A percentile compares a stretch with the other conserved stretches of the same genome.
Evolutionary conservation across 345 rosid species (phyloP).

Genomic region (Rhodomyrtus tomentosa): DNA sequence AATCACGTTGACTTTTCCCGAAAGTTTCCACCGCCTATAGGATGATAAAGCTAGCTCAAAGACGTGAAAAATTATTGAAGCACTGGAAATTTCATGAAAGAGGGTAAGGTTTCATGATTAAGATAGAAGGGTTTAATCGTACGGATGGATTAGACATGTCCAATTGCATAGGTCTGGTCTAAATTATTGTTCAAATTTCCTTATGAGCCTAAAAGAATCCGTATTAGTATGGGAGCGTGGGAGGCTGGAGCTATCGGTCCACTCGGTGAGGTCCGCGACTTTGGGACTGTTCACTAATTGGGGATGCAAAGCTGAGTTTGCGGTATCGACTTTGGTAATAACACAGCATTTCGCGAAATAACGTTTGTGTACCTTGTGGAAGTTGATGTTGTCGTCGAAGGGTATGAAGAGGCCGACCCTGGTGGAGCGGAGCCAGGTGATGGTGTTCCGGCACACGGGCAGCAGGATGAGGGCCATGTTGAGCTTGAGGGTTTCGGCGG

Average conservation of each 20-base stretch:
- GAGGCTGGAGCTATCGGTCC: neutral
- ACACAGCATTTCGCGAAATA: neutral
- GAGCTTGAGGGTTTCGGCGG: constrained; percentile 87
- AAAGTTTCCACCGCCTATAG: neutral
- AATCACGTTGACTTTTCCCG: neutral
- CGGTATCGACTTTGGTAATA: neutral
- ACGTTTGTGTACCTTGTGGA: constrained; percentile 64
- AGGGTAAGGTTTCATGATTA: neutral
- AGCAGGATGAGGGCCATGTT: constrained; percentile 96
- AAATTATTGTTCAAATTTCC: neutral
- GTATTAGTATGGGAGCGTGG: neutral
- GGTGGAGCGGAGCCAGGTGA: constrained; percentile 92
- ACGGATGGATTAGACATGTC: neutral
- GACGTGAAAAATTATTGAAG: neutral
- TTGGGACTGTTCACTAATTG: neutral
- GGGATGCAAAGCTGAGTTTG: neutral
- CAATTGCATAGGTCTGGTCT: neutral
- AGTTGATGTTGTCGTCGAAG: constrained; percentile 96
- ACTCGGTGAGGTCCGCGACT: neutral
- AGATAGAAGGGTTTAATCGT: neutral
- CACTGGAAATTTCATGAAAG: neutral
- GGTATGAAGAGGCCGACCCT: constrained; percentile 63
- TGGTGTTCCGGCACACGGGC: constrained; percentile 92
- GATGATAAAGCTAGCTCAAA: neutral
- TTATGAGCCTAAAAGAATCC: neutral